Conservation (phyloP, 75 land plant species). For the Pinus taeda region DNA sequence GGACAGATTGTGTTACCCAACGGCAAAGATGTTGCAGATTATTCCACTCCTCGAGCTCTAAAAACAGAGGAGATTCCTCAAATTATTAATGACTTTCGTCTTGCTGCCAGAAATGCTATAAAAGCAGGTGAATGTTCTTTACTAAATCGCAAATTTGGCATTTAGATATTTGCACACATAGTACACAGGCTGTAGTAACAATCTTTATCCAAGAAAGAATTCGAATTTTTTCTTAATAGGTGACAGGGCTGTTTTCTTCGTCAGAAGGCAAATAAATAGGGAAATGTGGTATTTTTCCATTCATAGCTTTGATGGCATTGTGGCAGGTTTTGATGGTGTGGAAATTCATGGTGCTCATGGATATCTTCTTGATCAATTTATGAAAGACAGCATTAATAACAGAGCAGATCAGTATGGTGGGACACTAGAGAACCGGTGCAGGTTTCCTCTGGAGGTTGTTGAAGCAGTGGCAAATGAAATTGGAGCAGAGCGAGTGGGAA, state of each 20-base stretch:
- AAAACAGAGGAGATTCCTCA: conserved; percentile 36
- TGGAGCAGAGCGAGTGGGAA: conserved; percentile 35
- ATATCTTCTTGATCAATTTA: conserved; percentile 40
- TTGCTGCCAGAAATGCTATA: conserved; percentile 79
- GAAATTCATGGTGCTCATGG: conserved; percentile 58
- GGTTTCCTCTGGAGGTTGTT: conserved; percentile 37
- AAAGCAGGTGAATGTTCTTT: conserved; percentile 48
- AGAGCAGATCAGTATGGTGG: conserved; percentile 31
- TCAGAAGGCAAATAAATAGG: no score
- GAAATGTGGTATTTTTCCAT: no score
- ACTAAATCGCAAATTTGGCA: no score
- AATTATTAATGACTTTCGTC: conserved; percentile 60
- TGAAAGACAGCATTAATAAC: conserved; percentile 27
- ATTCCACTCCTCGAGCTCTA: conserved; percentile 39
- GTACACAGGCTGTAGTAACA: no score
- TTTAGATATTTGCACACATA: no score
- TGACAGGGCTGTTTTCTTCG: no score
- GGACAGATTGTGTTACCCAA: background rate
- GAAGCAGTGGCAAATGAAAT: conserved; percentile 27
- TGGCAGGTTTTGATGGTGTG: conserved; percentile 55
- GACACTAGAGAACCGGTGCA: conserved; percentile 39
- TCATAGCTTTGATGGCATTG: no score
- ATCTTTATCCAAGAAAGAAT: no score
- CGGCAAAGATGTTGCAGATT: conserved; percentile 13
- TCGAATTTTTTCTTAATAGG: no score